These are phyloP conservation scores for Gloeostereum incarnatum DNA, from an alignment of 768 basidiomycete species.

Conservation along the genomic window DNA sequence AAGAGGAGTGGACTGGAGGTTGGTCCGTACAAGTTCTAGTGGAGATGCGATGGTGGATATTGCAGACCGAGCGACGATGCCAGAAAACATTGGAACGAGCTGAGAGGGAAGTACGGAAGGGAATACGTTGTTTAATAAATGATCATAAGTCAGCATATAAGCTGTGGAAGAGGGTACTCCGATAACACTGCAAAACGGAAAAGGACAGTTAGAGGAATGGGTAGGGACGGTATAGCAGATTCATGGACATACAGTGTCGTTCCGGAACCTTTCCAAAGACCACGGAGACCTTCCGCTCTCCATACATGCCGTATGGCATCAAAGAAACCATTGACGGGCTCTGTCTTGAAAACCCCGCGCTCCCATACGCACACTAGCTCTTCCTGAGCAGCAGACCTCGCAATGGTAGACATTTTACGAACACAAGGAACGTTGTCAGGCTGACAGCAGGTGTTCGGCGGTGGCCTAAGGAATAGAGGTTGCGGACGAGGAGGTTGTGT, in stretches of 20 bases:
- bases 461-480: constrained; percentile 43
- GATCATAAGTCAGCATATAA: constrained; percentile 96
- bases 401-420: constrained; percentile 70
- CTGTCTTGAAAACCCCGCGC: constrained; percentile 55
- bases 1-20: constrained; percentile 80
- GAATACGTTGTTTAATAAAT: constrained; percentile 57
- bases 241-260: constrained; percentile 78
- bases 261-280: constrained; percentile 93
- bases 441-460: constrained; percentile 62
- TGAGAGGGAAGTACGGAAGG: constrained; percentile 49
- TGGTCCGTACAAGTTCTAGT: constrained; percentile 87
- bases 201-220: constrained; percentile 6
- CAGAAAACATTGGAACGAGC: constrained; percentile 68
- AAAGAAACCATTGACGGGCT: constrained; percentile 76
- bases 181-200: constrained; percentile 48
- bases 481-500: constrained; percentile 63
- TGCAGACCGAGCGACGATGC: constrained; percentile 71
- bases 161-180: constrained; percentile 86
- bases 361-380: constrained; percentile 78
- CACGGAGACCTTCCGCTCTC: constrained; percentile 72
- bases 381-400: constrained; percentile 44
- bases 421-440: constrained; percentile 50
- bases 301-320: constrained; percentile 78
- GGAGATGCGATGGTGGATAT: constrained; percentile 79
- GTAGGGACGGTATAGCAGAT: not conserved